Evolutionary conservation across 2,329 filamentous ascomycete species (phyloP), one percentile per base, ranked within the genome.

Genomic region (Claviceps pusilla): DNA sequence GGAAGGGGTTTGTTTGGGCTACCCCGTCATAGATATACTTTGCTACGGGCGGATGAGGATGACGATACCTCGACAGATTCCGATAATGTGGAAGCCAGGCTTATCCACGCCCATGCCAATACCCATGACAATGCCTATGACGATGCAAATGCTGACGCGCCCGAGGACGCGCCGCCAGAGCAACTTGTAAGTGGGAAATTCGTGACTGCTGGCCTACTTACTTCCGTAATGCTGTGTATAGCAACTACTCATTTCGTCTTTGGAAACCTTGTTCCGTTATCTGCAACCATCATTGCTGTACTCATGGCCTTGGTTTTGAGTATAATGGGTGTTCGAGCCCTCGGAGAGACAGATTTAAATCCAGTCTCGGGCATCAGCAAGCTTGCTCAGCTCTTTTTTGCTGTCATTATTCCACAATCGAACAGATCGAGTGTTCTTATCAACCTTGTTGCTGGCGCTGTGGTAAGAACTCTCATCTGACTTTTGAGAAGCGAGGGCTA

Each of bases 281-380:
- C 84, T 57, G 82, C 87, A 4, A 90, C 83, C 12, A 71, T 90
- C 53, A 77, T 84, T 12, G 86, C 94, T 3, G 91, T 95, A 7
- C 66, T 94, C 33, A 84, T 97, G 67, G 89, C 93, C 0, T 79
- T 98, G 29, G 61, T 90, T 1, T 76, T 82, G 19, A 87, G 86
- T 54, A 84, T 93, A 53, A 86, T 86, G 81, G 83, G 82, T 3
- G 83, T 86, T 11, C 71, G 83, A 37, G 82, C 83, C 1, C 69
- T 86, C 0, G 82, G 82, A 10, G 81, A 97, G 73, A 97, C 93
- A 5, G 93, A 98, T 63, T 76, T 98, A 10, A 97, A 97, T 65
- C 93, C 93, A 0, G 93, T 97, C 2, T 95, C 88, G 1, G 93
- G 93, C 39, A 98, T 97, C 68, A 91, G 86, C 65, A 98, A 98